Conservation (phyloP, 768 basidiomycete genomes). For the Russula virescens region DNA sequence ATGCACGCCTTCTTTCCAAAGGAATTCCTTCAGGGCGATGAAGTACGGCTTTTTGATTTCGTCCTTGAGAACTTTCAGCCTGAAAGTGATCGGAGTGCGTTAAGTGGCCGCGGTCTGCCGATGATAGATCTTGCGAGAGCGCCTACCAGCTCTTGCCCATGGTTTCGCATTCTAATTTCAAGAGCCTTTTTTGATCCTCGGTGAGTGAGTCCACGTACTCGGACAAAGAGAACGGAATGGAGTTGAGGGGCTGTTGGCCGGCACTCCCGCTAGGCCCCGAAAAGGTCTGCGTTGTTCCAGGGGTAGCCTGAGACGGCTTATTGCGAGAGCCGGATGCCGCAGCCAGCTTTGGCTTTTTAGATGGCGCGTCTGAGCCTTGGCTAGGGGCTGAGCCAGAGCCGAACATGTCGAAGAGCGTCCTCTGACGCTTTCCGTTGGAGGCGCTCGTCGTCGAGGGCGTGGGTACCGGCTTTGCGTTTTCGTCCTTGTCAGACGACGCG, state of each 20-base stretch:
- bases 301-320: neutral
- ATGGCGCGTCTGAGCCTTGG: slow-evolving; percentile 30
- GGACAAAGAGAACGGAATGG: slow-evolving; percentile 61
- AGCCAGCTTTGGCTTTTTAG: slow-evolving; percentile 46
- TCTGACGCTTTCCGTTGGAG: slow-evolving; percentile 45
- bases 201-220: slow-evolving; percentile 49
- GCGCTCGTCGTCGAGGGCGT: neutral
- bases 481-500: neutral
- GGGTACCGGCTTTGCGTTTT: slow-evolving; percentile 6
- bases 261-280: neutral
- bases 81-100: slow-evolving; percentile 26
- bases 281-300: neutral
- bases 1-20: slow-evolving; percentile 59
- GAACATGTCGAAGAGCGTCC: slow-evolving; percentile 63
- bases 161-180: slow-evolving; percentile 64
- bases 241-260: slow-evolving; percentile 42
- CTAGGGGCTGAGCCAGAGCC: slow-evolving; percentile 30
- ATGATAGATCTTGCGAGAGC: neutral
- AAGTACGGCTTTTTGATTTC: slow-evolving; percentile 79
- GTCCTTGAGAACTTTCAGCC: slow-evolving; percentile 68
- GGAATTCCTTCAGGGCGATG: slow-evolving; percentile 59
- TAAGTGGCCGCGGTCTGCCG: neutral
- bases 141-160: slow-evolving; percentile 69
- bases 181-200: slow-evolving; percentile 51
- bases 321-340: slow-evolving; percentile 8